These are phyloP conservation scores for Irpex lacteus DNA, from an alignment of 1,284 basidiomycete genomes.

Conservation along the genomic window DNA sequence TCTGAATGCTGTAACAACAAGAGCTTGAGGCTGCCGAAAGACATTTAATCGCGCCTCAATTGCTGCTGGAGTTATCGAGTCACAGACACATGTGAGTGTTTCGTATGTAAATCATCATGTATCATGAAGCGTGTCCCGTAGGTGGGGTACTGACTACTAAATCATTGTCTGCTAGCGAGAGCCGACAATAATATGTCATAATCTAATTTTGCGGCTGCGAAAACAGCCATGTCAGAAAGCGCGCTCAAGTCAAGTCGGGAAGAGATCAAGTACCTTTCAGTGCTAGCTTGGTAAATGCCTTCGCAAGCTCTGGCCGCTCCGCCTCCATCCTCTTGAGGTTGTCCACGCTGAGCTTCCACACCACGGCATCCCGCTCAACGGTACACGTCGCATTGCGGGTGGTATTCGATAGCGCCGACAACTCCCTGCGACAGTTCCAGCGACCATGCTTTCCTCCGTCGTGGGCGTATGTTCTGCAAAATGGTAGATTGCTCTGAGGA, in stretches of 20 bases:
- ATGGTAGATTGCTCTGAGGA: conserved; percentile 76
- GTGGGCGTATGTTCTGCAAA: conserved; percentile 67
- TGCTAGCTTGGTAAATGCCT: conserved; percentile 69
- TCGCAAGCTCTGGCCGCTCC: conserved; percentile 65
- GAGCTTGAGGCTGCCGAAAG: neutral
- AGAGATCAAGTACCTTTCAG: conserved; percentile 63
- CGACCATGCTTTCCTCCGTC: conserved; percentile 89
- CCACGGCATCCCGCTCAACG: conserved; percentile 71
- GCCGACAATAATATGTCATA: conserved; percentile 74
- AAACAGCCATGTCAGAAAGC: neutral
- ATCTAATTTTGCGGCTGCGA: conserved; percentile 72
- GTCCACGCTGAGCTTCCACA: conserved; percentile 76
- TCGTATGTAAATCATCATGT: no score
- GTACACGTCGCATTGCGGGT: conserved; percentile 83
- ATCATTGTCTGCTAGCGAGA: conserved; percentile 61
- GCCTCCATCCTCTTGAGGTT: conserved; percentile 58
- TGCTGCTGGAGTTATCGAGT: neutral
- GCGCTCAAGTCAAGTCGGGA: neutral
- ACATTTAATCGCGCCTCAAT: neutral
- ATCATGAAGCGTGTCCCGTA: no score
- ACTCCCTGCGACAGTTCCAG: conserved; percentile 90
- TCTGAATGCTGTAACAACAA: neutral
- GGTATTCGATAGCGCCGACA: conserved; percentile 76
- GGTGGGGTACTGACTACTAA: no score
- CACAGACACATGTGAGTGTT: neutral